Percentiles rank a stretch among this genome's conserved stretches.
phyloP scores from a whole-genome alignment of 2,329 filamentous ascomycete genomes.

The Colletotrichum eleusines region DNA sequence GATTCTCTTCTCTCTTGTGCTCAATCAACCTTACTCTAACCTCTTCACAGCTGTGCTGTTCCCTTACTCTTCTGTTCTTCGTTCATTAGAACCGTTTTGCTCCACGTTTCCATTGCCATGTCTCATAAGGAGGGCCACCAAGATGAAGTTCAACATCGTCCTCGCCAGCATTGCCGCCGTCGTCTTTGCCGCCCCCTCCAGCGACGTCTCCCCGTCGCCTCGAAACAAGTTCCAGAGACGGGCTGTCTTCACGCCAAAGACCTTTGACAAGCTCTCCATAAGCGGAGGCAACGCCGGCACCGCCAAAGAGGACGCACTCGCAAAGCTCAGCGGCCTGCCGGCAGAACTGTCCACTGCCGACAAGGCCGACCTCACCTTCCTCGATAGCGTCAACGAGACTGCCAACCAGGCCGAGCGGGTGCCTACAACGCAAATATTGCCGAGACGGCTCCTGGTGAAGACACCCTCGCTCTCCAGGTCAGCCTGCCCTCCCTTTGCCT shows the following conservation, averaged over 20 bases:
- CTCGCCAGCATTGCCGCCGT: constrained; percentile 47
- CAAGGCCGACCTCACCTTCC: constrained; percentile 59
- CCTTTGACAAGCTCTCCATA: constrained; percentile 61
- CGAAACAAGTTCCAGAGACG: constrained; percentile 44
- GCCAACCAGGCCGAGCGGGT: constrained; percentile 65
- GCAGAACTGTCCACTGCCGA: constrained; percentile 59
- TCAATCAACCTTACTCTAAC: constrained; percentile 2
- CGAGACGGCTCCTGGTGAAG: constrained; percentile 58
- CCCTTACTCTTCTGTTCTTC: constrained; percentile 24
- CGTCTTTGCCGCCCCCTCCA: constrained; percentile 44
- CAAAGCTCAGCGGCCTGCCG: constrained; percentile 52
- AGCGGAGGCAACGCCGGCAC: constrained; percentile 60
- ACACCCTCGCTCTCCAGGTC: constrained; percentile 61
- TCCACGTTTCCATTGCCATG: constrained; percentile 35
- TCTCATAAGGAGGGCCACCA: constrained; percentile 20
- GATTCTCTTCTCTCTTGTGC: constrained; percentile 29
- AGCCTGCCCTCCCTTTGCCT: neutral
- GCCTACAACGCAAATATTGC: constrained; percentile 66
- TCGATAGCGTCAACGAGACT: constrained; percentile 63
- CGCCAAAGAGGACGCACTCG: constrained; percentile 57
- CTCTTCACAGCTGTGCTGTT: constrained; percentile 36
- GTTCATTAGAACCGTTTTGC: constrained; percentile 16
- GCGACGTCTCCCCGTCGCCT: constrained; percentile 13
- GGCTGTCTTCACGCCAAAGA: constrained; percentile 49
- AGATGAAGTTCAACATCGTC: constrained; percentile 53